Evolutionary conservation across 2,329 filamentous ascomycete species (phyloP), one percentile per base, ranked within the genome.

Genomic region (Beauveria australis): DNA sequence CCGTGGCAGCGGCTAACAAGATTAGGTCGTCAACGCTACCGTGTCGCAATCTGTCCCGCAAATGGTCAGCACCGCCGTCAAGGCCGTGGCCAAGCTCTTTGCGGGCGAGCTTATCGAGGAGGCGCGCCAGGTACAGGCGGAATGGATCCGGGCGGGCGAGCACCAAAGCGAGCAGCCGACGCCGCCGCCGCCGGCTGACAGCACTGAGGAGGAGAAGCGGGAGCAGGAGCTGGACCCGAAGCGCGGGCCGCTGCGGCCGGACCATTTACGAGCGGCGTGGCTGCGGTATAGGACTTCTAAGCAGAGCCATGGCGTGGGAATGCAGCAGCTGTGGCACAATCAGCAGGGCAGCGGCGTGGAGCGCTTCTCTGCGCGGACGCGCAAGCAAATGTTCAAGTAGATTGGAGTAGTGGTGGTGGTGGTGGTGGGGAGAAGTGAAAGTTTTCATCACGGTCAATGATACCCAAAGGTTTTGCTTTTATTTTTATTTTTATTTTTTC

Each of bases 1-100:
- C 14, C n/a, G 6, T 46, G 6, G 8, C 53, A 24, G 24, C 8
- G 1, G 22, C 43, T 44, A 52, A 51, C 18, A 33, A 41, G 10
- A 19, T 22, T 63, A 87, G 81, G 83, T 92, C 63, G 87, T 91
- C 70, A 93, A 92, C 68, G 88, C 89, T 62, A 91, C 89, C 1
- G 86, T 92, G 9, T 91, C 88, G 0, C 89, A 92, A 70, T 91
- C 88, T 1, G 89, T 91, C 0, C 88, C 88, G 0, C 79, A 83
- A 22, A 88, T 84, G 66, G 87, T 92, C 54, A 86, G 89, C 63
- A 85, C 88, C 24, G 87, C 88, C n/a, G 87, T 92, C 68, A 87
- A 86, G 53, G 85, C 87, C 0, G 88, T 90, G 22, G 85, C 87
- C 53, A 93, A 93, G 73, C 80, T 90, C 63, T 92, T 90, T 70